phyloP scores from a whole-genome alignment of 345 rosid species.

The Eucalyptus marginata region DNA sequence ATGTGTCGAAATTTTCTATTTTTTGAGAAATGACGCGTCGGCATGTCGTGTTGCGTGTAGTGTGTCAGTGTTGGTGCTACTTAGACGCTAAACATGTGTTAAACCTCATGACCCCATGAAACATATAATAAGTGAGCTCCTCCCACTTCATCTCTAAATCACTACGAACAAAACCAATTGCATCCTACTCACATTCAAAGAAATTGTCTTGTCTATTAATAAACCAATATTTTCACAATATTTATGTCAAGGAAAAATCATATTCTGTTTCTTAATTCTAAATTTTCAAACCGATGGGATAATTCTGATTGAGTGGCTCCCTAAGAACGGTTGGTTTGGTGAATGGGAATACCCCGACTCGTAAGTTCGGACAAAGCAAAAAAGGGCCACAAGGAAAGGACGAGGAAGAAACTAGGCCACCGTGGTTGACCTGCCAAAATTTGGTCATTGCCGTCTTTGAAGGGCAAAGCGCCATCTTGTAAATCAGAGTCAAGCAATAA shows the following conservation, averaged over 20 bases:
- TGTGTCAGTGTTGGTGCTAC: too few relatives aligned
- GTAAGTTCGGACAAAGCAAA: not conserved
- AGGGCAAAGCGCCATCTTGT: not conserved
- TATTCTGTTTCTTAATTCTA: not conserved
- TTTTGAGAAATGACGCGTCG: too few relatives aligned
- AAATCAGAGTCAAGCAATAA: not conserved
- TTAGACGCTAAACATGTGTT: too few relatives aligned
- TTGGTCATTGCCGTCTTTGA: not conserved
- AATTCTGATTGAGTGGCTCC: not conserved
- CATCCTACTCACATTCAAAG: not conserved
- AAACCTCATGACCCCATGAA: not conserved
- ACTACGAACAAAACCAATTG: not conserved
- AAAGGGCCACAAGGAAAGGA: not conserved
- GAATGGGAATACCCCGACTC: not conserved
- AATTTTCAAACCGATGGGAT: not conserved
- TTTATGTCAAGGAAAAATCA: not conserved
- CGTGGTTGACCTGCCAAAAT: not conserved
- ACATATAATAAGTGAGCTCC: not conserved
- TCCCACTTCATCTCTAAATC: not conserved
- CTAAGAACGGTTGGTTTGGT: not conserved
- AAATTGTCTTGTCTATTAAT: not conserved
- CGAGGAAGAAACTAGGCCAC: not conserved
- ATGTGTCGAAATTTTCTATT: fast-evolving
- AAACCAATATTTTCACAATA: not conserved
- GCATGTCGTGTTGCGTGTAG: fast-evolving